Evolutionary conservation across 1,284 basidiomycete species (phyloP).

Genomic region (Cutaneotrichosporon cavernicola): DNA sequence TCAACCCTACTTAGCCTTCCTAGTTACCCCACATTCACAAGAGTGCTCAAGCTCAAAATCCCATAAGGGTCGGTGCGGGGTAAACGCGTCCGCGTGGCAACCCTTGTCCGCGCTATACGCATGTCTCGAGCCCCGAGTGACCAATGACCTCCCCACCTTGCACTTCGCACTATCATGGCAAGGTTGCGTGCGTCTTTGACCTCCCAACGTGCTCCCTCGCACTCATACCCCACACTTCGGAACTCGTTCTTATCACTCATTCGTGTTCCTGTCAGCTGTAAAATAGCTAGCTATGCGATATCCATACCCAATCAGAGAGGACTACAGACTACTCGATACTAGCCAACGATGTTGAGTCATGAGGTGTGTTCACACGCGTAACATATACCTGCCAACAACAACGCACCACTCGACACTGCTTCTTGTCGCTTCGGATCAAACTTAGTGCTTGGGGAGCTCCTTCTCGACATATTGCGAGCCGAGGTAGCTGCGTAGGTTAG

Average conservation of each 20-base stretch:
- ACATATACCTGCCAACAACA: not conserved
- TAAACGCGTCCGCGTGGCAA: not conserved
- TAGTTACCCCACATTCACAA: not conserved
- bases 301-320: not conserved
- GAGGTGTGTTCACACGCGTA: slow-evolving; percentile 1
- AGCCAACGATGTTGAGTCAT: not conserved
- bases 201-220: not conserved
- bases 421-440: not conserved
- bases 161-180: not conserved
- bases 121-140: not conserved
- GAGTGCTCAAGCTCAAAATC: not conserved
- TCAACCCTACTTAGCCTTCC: not conserved
- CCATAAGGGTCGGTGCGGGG: not conserved
- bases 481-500: slow-evolving; percentile 30
- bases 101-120: not conserved
- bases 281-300: slow-evolving; percentile 1
- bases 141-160: not conserved
- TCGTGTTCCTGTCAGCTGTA: not conserved
- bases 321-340: slow-evolving; percentile 3
- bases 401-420: not conserved
- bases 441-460: slow-evolving; percentile 36
- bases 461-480: slow-evolving; percentile 47
- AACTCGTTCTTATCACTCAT: not conserved
- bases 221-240: not conserved
- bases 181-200: too few relatives aligned